Base-by-base conservation (phyloP, 73 alveolate genomes). In the Breviolum minutum region DNA sequence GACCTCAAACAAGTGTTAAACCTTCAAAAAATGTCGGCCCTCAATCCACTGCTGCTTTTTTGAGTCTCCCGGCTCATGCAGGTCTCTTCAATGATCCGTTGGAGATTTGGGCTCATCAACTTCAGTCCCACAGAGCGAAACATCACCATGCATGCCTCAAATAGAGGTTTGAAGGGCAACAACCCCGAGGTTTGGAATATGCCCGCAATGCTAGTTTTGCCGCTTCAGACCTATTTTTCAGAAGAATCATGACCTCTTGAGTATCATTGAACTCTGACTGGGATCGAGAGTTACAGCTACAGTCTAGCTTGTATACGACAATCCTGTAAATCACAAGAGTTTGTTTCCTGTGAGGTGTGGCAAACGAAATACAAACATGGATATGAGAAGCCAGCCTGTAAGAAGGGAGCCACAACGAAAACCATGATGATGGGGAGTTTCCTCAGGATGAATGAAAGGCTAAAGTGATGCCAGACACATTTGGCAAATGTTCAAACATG, bases 111-210 rank as follows among this genome's bases (percentile, higher is more conserved):
- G 48, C 24, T 3, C 73, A 60, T 48, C 66, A 82, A 71, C 54
- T 60, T 82, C 73, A 82, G 73, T 19, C 71, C 91, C 91, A 82
- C 24, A 71, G 30, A 69, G 54, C 91, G 91, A 14, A 48, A 6
- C 73, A 82, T 82, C 91, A 82, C 91, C 73, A 48, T 54, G 91
- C 69, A 60, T 54, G 91, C 91, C 91, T 82, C 77, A 68, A 22
- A 68, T 6, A 68, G 24, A 68, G 77, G 8, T n/a, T n/a, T 2
- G 77, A 4, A 68, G n/a, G n/a, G 2, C 17, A 68, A 68, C n/a
- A 22, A 68, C 3, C 77, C 24, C 2, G n/a, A 14, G 17, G 17
- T 66, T 66, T 66, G 11, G 74, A 66, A 17, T 11, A 13, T 66
- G 11, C 74, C 74, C 74, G 11, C 74, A 66, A 13, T 66, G n/a